Conservation (phyloP, 257 asterid genomes). For the Capsicum pubescens region DNA sequence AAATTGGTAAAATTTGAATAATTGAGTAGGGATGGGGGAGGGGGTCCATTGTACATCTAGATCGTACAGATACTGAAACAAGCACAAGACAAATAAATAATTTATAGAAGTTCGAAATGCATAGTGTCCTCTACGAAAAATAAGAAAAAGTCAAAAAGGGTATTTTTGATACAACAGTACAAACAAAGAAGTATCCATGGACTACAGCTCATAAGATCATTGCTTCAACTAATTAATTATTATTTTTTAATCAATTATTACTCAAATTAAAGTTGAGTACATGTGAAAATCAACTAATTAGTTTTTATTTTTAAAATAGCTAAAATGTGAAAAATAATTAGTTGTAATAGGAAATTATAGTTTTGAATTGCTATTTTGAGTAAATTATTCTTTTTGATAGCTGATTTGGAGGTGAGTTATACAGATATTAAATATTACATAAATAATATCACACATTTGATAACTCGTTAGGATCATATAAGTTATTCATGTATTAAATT, state of each 20-base stretch:
- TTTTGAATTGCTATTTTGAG: background rate
- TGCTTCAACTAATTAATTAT: background rate
- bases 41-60: slow-evolving; percentile 22
- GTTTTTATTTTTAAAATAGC: background rate
- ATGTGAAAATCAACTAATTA: background rate
- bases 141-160: background rate
- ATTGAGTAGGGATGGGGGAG: background rate
- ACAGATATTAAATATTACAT: too few species aligned
- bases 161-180: background rate
- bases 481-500: too few species aligned
- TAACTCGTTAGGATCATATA: too few species aligned
- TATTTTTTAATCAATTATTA: too few species aligned
- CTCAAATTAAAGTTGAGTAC: too few species aligned
- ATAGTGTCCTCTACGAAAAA: background rate
- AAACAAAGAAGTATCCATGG: slow-evolving; percentile 11
- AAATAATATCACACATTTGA: too few species aligned
- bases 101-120: background rate
- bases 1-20: background rate
- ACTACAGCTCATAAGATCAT: slow-evolving; percentile 14
- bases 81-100: slow-evolving; percentile 18
- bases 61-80: background rate
- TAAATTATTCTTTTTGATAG: too few species aligned
- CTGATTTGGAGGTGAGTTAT: too few species aligned
- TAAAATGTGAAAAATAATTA: background rate
- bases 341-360: background rate